These are phyloP conservation scores for Fraxinus albicans DNA, from an alignment of 305 asterid species.

Conservation along the genomic window DNA sequence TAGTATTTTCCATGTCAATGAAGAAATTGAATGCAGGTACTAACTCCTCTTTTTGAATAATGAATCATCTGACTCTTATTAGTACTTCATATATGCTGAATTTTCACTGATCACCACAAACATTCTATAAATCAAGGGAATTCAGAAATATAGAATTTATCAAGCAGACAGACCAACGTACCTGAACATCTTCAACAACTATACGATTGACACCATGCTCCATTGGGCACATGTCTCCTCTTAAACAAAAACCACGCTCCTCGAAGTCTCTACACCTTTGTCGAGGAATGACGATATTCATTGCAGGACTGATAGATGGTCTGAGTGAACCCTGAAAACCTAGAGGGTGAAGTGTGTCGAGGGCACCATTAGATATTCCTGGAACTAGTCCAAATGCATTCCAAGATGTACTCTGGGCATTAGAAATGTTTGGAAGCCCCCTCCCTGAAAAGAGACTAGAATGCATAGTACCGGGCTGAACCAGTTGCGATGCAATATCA, in stretches of 20 bases:
- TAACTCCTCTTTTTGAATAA: background rate
- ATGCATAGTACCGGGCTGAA: constrained; percentile 66
- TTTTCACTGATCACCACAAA: constrained; percentile 8
- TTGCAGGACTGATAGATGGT: constrained; percentile 59
- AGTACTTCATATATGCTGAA: background rate
- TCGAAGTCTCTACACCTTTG: constrained; percentile 97
- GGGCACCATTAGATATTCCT: constrained; percentile 74
- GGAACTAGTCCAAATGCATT: constrained; percentile 82
- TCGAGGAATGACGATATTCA: constrained; percentile 68
- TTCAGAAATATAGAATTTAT: constrained; percentile 1
- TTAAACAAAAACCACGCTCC: constrained; percentile 98
- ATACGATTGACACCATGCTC: constrained; percentile 97
- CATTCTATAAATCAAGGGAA: constrained; percentile 12
- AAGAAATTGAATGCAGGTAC: background rate
- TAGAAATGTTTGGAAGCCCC: constrained; percentile 62
- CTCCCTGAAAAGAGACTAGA: constrained; percentile 73
- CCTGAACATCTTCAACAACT: constrained; percentile 99
- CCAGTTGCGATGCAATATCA: constrained; percentile 70
- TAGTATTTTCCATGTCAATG: constrained; percentile 8
- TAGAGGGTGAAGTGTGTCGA: constrained; percentile 78
- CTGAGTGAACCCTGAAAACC: constrained; percentile 72
- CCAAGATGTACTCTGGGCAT: constrained; percentile 62
- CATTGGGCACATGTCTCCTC: constrained; percentile 99
- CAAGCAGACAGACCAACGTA: constrained; percentile 27
- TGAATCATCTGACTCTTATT: constrained; percentile 9